Evolutionary conservation across 2,329 filamentous ascomycete genomes (phyloP).

Genomic region (Arthrobotrys iridis): DNA sequence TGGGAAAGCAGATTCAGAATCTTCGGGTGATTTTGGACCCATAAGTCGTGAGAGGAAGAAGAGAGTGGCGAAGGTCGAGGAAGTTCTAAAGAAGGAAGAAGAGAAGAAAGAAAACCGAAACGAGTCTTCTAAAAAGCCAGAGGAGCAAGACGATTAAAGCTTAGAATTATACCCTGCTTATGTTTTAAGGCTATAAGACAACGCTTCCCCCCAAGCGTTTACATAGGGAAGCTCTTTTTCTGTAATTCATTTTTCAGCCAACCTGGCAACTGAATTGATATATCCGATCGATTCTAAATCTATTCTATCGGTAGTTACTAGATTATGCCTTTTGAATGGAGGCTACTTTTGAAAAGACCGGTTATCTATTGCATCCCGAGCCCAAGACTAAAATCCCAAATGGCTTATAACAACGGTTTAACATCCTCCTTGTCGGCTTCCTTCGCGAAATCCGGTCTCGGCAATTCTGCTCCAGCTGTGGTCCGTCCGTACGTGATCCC

Average conservation of each 20-base stretch:
- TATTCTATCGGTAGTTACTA: too few species aligned
- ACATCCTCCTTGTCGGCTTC: constrained; percentile 68
- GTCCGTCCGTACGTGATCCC: constrained; percentile 84
- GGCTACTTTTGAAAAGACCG: neutral
- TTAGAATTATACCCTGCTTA: neutral
- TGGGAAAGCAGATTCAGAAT: constrained; percentile 73
- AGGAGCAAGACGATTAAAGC: constrained; percentile 11
- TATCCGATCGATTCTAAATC: too few species aligned
- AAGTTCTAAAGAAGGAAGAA: constrained; percentile 61
- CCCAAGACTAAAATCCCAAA: neutral
- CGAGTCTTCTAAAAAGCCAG: constrained; percentile 52
- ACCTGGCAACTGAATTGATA: too few species aligned
- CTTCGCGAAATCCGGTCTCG: constrained; percentile 69
- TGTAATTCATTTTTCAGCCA: too few species aligned
- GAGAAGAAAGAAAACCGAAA: constrained; percentile 60
- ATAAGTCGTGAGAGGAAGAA: constrained; percentile 65
- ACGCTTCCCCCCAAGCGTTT: too few species aligned
- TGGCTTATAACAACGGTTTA: constrained; percentile 65
- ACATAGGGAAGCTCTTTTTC: too few species aligned
- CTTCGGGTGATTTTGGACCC: constrained; percentile 66
- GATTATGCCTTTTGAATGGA: too few species aligned
- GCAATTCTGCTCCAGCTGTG: constrained; percentile 76
- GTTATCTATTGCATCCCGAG: constrained; percentile 64
- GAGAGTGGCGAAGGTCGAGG: constrained; percentile 66
- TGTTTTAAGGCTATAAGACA: neutral